These are phyloP conservation scores for Blakeslea trispora DNA, from an alignment of 371 early-diverging fungal species.

Conservation along the genomic window DNA sequence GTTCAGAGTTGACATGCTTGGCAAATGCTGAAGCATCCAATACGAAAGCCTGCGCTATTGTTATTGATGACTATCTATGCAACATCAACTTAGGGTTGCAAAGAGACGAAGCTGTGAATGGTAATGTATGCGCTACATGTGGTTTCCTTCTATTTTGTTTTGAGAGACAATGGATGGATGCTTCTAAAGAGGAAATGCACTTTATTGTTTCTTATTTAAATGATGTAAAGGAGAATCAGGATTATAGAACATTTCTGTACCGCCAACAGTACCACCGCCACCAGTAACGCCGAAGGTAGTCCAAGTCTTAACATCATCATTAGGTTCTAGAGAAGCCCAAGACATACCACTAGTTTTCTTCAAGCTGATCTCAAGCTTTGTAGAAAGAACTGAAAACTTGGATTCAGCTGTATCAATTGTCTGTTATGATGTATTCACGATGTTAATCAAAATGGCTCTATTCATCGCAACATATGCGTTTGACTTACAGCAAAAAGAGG, in stretches of 20 bases:
- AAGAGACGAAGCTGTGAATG: too few relatives aligned
- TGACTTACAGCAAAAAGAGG: conserved; percentile 56
- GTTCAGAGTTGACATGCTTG: too few relatives aligned
- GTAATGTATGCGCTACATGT: too few relatives aligned
- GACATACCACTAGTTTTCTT: conserved; percentile 84
- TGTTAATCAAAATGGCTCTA: background rate
- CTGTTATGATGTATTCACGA: conserved; percentile 23
- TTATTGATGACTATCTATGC: too few relatives aligned
- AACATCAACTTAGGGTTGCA: too few relatives aligned
- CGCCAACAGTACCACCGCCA: conserved; percentile 61
- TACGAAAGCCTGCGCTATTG: too few relatives aligned
- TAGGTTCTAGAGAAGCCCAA: conserved; percentile 86
- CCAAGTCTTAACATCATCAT: conserved; percentile 66
- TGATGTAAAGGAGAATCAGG: conserved; percentile 33
- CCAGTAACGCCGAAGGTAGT: conserved; percentile 86
- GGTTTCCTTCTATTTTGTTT: too few relatives aligned
- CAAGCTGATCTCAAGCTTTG: conserved; percentile 87
- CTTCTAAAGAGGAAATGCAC: too few relatives aligned
- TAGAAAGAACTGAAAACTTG: conserved; percentile 72
- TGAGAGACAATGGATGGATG: too few relatives aligned
- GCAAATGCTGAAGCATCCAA: too few relatives aligned
- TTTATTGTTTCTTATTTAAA: conserved; percentile 12
- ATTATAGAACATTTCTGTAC: conserved; percentile 50
- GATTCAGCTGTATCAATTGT: conserved; percentile 70
- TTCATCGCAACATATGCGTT: background rate